Base-by-base conservation (phyloP, 2,329 filamentous ascomycete species). In the Botrytis cinerea region DNA sequence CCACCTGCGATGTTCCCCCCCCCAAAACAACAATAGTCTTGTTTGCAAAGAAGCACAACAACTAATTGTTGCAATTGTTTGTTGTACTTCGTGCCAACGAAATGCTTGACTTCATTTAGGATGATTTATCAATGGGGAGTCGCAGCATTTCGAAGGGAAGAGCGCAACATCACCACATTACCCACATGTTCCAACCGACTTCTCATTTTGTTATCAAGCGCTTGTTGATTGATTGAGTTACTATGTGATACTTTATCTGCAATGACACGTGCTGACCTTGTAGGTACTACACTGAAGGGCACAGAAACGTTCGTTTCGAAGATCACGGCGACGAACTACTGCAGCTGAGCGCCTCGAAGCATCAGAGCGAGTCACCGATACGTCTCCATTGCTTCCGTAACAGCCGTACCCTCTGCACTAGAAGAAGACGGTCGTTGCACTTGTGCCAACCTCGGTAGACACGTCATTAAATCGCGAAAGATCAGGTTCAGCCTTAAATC, bases 231-330 rank as follows among this genome's bases (percentile, higher is more conserved):
- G 75, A 67, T 73, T 70, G 71, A 71, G 74, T 73, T 76, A 72
- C 75, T 77, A 75, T 77, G 79, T 79, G 77, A 62, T 76, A 79
- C 78, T 70, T 76, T 74, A 77, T 77, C 77, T 80, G 78, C 78
- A 79, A 78, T 77, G 78, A 80, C 79, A 81, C 79, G 79, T 81
- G 80, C 80, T 81, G 75, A 81, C 79, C 76, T 78, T 77, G 76
- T 78, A 80, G 77, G 78, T 80, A 74, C 77, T 61, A 78, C 78
- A 76, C 72, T 45, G 77, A 75, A 77, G 74, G 75, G 74, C 77
- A 78, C 77, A 78, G 76, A 79, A 80, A 80, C 78, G 76, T 78
- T 80, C 79, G 75, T 77, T 76, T 78, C 76, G 74, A 78, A 75
- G 74, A 74, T 76, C 70, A 75, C 73, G 70, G 77, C 75, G 76